Conservation (phyloP, 2,329 filamentous ascomycete genomes). For the Epichloe elymi region DNA sequence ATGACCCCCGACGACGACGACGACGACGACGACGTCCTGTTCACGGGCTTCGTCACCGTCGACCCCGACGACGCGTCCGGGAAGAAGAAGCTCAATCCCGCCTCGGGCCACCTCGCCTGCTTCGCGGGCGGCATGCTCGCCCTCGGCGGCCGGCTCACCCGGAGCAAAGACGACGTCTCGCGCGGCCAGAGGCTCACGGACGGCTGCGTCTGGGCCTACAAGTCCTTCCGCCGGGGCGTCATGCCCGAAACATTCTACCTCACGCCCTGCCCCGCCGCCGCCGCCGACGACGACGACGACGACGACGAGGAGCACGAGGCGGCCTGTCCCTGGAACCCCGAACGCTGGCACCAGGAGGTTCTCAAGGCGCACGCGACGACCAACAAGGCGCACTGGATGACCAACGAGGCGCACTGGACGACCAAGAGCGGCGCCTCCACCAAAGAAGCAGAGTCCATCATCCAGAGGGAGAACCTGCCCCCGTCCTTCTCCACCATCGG, state of each 20-base stretch:
- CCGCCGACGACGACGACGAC: too few species aligned
- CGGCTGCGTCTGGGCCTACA: conserved; percentile 59
- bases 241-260: conserved; percentile 40
- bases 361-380: conserved; percentile 11
- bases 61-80: conserved; percentile 31
- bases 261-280: conserved; percentile 21
- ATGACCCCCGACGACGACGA: conserved; percentile 48
- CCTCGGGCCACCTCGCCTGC: conserved; percentile 17
- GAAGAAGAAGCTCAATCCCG: not conserved
- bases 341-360: conserved; percentile 21
- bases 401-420: too few species aligned
- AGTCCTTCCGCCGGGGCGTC: conserved; percentile 42
- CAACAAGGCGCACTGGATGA: conserved; percentile 1
- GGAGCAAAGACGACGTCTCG: conserved; percentile 45
- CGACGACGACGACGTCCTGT: conserved; percentile 43
- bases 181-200: conserved; percentile 50
- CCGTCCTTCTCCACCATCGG: conserved; percentile 50
- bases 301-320: not conserved
- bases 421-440: conserved; percentile 6
- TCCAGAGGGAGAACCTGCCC: conserved; percentile 20
- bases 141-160: conserved; percentile 50
- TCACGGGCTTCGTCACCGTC: conserved; percentile 32
- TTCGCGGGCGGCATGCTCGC: conserved; percentile 61
- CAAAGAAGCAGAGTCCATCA: conserved; percentile 13
- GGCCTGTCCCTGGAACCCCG: conserved; percentile 22